Conservation (phyloP, 1,284 basidiomycete genomes). For the Sporisorium iseilematis-ciliati region DNA sequence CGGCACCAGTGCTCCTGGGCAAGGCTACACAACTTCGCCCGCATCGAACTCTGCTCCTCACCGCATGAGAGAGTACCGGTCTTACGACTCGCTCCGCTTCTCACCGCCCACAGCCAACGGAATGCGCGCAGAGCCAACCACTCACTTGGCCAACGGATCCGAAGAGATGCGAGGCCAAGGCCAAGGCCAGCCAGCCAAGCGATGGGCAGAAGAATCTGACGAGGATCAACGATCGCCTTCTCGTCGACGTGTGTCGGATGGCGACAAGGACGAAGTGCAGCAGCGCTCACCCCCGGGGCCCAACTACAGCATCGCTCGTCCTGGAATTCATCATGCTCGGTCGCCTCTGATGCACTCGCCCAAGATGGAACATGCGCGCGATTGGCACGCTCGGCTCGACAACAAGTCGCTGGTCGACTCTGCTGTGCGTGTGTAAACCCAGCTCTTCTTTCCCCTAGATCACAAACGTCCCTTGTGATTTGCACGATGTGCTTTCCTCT, state of each 20-base stretch:
- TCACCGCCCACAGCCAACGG: constrained; percentile 2
- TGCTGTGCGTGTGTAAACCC: constrained; percentile 20
- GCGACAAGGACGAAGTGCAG: constrained; percentile 31
- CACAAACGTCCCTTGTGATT: neutral
- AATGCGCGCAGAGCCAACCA: neutral
- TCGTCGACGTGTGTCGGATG: constrained; percentile 30
- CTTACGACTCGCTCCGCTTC: constrained; percentile 12
- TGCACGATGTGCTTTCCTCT: neutral
- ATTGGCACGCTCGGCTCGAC: constrained; percentile 39
- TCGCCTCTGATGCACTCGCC: constrained; percentile 21
- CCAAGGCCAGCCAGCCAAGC: constrained; percentile 17
- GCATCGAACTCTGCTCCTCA: neutral
- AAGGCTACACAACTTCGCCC: constrained; percentile 1
- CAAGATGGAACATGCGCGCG: constrained; percentile 22
- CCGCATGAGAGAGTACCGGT: constrained; percentile 9
- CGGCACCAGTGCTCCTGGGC: constrained; percentile 1
- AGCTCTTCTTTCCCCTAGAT: neutral
- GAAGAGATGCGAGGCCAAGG: constrained; percentile 9
- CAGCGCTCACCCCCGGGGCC: constrained; percentile 17
- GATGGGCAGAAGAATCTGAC: constrained; percentile 36
- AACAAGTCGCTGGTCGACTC: constrained; percentile 39
- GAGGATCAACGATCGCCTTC: constrained; percentile 28
- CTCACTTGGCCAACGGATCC: constrained; percentile 2
- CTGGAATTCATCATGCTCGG: constrained; percentile 3
- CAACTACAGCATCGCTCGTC: constrained; percentile 29